A percentile compares a stretch with the other conserved stretches of the same genome.
Evolutionary conservation across 805 yeast species (phyloP).

Genomic region (Pichia pseudocactophila): DNA sequence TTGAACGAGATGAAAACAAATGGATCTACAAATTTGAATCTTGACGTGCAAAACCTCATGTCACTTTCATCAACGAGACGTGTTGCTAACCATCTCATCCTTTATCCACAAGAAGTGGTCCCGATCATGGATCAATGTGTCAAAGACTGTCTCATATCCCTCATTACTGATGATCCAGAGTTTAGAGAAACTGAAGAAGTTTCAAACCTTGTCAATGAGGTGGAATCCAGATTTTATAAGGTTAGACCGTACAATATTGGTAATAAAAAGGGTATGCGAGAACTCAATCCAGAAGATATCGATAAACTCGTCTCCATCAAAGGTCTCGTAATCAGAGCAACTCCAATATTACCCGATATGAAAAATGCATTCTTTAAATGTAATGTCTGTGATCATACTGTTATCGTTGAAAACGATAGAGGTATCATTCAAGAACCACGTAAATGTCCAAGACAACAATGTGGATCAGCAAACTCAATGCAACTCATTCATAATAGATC

Average conservation of each 20-base stretch:
- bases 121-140: conserved; percentile 97
- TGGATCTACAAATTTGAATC: conserved; percentile 73
- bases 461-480: conserved; percentile 82
- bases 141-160: conserved; percentile 77
- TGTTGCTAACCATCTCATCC: conserved; percentile 74
- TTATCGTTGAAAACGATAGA: conserved; percentile 85
- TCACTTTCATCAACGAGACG: conserved; percentile 70
- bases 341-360: conserved; percentile 95
- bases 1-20: conserved; percentile 66
- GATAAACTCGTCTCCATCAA: conserved; percentile 87
- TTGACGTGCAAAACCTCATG: conserved; percentile 74
- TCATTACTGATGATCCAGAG: conserved; percentile 44
- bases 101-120: conserved; percentile 93
- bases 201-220: conserved; percentile 40
- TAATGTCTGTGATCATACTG: conserved; percentile 87
- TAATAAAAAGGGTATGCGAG: conserved; percentile 74
- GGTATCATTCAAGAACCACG: conserved; percentile 93
- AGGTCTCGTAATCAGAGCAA: conserved; percentile 82
- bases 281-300: conserved; percentile 86
- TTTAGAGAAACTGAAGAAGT: conserved; percentile 6
- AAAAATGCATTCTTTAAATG: conserved; percentile 94
- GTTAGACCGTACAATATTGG: conserved; percentile 85
- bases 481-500: conserved; percentile 85
- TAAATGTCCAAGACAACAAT: conserved; percentile 81
- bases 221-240: conserved; percentile 75